Evolutionary conservation across 2,329 filamentous ascomycete genomes (phyloP).

Genomic region (Aureobasidium zeae): DNA sequence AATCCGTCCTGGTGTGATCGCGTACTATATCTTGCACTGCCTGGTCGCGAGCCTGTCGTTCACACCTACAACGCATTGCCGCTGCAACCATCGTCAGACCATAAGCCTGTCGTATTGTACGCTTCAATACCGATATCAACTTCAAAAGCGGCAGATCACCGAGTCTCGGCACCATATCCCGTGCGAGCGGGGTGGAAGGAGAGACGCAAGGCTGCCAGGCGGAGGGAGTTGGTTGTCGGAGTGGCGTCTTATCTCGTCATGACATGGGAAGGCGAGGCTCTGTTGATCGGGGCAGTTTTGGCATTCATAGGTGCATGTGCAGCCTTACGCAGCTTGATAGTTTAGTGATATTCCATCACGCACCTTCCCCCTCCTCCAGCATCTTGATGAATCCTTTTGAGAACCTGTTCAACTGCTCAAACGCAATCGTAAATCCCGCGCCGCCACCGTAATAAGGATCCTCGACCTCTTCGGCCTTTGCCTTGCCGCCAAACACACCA

Average conservation of each 20-base stretch:
- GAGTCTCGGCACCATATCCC: slow-evolving; percentile 39
- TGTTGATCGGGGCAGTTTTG: slow-evolving; percentile 27
- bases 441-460: slow-evolving; percentile 91
- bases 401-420: slow-evolving; percentile 71
- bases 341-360: neutral
- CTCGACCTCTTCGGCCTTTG: slow-evolving; percentile 59
- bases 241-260: slow-evolving; percentile 45
- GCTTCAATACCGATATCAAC: slow-evolving; percentile 49
- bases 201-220: slow-evolving; percentile 45
- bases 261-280: slow-evolving; percentile 38
- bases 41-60: slow-evolving; percentile 47
- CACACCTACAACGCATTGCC: slow-evolving; percentile 65
- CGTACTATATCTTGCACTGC: slow-evolving; percentile 57
- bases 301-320: slow-evolving; percentile 27
- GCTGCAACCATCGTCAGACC: slow-evolving; percentile 73
- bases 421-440: slow-evolving; percentile 76
- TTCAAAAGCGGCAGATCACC: slow-evolving; percentile 23
- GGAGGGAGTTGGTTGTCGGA: slow-evolving; percentile 52
- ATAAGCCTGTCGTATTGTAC: slow-evolving; percentile 71
- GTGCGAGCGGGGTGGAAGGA: slow-evolving; percentile 49
- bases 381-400: slow-evolving; percentile 64
- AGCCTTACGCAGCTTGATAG: slow-evolving; percentile 20
- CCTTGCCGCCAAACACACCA: slow-evolving; percentile 63
- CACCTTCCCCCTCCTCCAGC: slow-evolving; percentile 34
- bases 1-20: slow-evolving; percentile 94